Evolutionary conservation across 1,284 basidiomycete species (phyloP).

Genomic region (Taiwanofungus camphoratus): DNA sequence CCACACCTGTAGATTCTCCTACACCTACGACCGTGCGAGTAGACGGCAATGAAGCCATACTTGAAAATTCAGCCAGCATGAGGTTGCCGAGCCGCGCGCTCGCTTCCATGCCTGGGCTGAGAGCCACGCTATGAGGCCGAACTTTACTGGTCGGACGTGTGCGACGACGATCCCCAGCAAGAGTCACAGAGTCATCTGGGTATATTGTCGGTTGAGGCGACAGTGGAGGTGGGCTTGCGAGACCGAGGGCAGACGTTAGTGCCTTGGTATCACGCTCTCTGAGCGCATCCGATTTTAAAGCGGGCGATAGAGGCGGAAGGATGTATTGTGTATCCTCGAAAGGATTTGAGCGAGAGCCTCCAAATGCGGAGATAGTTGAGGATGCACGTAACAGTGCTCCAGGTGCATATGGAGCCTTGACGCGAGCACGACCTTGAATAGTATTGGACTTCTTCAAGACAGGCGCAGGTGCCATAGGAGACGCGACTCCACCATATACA

Average conservation of each 20-base stretch:
- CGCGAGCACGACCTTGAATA: constrained; percentile 48
- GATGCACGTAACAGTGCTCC: constrained; percentile 49
- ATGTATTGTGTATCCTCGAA: constrained; percentile 27
- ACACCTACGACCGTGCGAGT: constrained; percentile 26
- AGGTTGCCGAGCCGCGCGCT: constrained; percentile 48
- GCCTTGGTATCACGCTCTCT: constrained; percentile 47
- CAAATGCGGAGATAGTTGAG: constrained; percentile 14
- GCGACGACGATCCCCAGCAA: constrained; percentile 37
- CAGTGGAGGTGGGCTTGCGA: constrained; percentile 29
- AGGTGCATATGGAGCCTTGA: constrained; percentile 60
- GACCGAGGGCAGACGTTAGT: constrained; percentile 47
- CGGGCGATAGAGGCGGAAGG: constrained; percentile 26
- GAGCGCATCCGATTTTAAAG: constrained; percentile 38
- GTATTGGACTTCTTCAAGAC: constrained; percentile 24
- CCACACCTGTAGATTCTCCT: constrained; percentile 2
- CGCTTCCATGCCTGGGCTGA: constrained; percentile 33
- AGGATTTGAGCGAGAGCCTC: constrained; percentile 17
- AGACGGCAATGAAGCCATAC: constrained; percentile 24
- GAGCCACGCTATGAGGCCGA: constrained; percentile 18
- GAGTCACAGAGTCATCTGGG: constrained; percentile 66
- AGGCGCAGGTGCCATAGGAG: constrained; percentile 30
- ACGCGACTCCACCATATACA: constrained; percentile 44
- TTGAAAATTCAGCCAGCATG: constrained; percentile 52
- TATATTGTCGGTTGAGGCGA: constrained; percentile 57
- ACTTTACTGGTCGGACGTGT: constrained; percentile 9